Percentiles rank a stretch among this genome's conserved stretches.
Evolutionary conservation across 2,329 filamentous ascomycete genomes (phyloP).

Genomic region (Penicillium sp.): DNA sequence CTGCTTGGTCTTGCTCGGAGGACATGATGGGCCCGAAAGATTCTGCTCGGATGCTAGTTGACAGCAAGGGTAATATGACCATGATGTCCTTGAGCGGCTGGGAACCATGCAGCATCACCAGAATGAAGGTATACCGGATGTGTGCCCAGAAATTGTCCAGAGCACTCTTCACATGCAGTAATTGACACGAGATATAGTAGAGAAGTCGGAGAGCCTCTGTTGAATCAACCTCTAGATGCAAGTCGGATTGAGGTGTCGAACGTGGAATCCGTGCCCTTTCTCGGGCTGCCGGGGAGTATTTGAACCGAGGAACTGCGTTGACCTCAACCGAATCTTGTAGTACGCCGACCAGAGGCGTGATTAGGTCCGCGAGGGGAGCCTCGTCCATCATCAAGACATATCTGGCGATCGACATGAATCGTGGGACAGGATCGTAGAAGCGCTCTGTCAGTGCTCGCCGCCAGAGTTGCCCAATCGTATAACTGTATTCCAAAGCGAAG

Average conservation of each 20-base stretch:
- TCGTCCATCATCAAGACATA: constrained; percentile 45
- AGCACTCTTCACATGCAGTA: constrained; percentile 47
- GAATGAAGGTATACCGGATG: constrained; percentile 60
- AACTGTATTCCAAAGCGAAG: constrained; percentile 53
- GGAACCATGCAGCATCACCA: constrained; percentile 60
- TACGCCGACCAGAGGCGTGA: constrained; percentile 42
- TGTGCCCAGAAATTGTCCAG: constrained; percentile 56
- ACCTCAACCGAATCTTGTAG: constrained; percentile 53
- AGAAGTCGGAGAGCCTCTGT: constrained; percentile 58
- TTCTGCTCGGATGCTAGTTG: constrained; percentile 55
- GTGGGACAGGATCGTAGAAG: constrained; percentile 48
- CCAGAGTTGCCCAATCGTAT: constrained; percentile 58
- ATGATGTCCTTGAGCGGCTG: constrained; percentile 60
- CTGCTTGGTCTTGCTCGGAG: constrained; percentile 41
- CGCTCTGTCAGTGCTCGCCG: constrained; percentile 57
- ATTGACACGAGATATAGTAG: constrained; percentile 53
- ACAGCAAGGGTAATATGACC: constrained; percentile 57
- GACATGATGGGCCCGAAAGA: constrained; percentile 58
- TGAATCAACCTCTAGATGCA: constrained; percentile 55
- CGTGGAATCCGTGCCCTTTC: constrained; percentile 42
- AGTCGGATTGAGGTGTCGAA: constrained; percentile 44
- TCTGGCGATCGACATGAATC: constrained; percentile 46
- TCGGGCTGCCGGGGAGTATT: constrained; percentile 46
- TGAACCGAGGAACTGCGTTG: constrained; percentile 56
- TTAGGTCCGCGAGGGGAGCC: constrained; percentile 38